phyloP scores from a whole-genome alignment of 805 yeast genomes.

The Wickerhamomyces bisporus region DNA sequence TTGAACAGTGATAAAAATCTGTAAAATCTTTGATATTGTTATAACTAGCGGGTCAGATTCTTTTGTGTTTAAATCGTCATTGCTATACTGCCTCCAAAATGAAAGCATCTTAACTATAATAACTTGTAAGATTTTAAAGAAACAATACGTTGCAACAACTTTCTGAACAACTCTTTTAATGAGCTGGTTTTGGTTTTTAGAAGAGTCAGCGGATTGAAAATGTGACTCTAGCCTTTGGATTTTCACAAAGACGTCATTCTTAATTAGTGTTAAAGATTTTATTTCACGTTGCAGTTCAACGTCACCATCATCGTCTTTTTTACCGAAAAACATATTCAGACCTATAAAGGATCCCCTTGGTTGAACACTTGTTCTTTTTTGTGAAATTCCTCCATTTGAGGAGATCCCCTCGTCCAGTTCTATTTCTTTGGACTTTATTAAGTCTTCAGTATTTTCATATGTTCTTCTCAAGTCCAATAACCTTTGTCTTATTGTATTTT shows the following conservation, averaged over 20 bases:
- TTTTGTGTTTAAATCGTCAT: constrained; percentile 14
- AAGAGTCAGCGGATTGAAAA: background rate
- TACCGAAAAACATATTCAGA: constrained; percentile 7
- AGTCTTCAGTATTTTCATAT: constrained; percentile 14
- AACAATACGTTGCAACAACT: constrained; percentile 29
- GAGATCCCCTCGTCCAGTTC: constrained; percentile 6
- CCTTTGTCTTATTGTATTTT: constrained; percentile 4
- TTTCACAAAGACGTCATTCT: constrained; percentile 20
- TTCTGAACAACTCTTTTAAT: constrained; percentile 1
- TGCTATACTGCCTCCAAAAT: constrained; percentile 17
- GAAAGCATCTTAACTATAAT: constrained; percentile 24
- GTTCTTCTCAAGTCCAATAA: constrained; percentile 13
- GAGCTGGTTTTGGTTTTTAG: constrained; percentile 1
- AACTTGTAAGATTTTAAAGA: constrained; percentile 30
- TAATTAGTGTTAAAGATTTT: constrained; percentile 16
- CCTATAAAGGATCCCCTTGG: constrained; percentile 21
- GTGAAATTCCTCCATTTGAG: background rate
- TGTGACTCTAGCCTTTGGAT: constrained; percentile 13
- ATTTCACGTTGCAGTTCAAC: constrained; percentile 15
- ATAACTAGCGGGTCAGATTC: constrained; percentile 34
- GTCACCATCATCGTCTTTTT: background rate
- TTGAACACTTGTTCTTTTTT: constrained; percentile 15
- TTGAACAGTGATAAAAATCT: constrained; percentile 27
- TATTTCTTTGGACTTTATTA: constrained; percentile 13
- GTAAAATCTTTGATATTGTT: constrained; percentile 29